Base-by-base conservation (phyloP, 331 rosid species). In the Pyracantha coccinea region DNA sequence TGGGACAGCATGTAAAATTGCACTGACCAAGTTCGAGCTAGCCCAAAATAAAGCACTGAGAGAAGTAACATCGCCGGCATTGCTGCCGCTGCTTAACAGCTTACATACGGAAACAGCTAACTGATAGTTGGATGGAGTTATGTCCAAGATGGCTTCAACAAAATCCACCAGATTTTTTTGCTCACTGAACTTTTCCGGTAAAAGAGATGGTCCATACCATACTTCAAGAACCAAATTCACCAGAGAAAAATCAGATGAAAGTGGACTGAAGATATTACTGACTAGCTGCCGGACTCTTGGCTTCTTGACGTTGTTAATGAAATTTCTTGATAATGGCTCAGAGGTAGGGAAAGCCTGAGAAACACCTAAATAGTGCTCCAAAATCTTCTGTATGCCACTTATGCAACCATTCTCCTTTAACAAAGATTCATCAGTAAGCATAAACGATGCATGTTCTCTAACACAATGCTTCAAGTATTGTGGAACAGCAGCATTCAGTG, bases 41-140 rank as follows among this genome's bases (percentile, higher is more conserved):
- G 92, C 97, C 99, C 99, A 94, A 82, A 86, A 88, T 88, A 84
- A 80, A 50, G 88, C 73, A 75, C 96, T 76, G 66, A 84, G 80
- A 53, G 88, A 81, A 77, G 81, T 79, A 69, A 69, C 68, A 75
- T 73, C 81, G 32, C 87, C 74, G 71, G 71, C 73, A 71, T 63
- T 63, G 78, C 68, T 21, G 61, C 73, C 52, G 35, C 85, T 83
- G 81, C 80, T 70, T 58, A 94, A 84, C 75, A 68, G 77, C 86
- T 87, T 92, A 79, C 96, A 92, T 73, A 86, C 89, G 33, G 83
- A 84, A 68, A 89, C 53, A 69, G 95, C 92, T 52, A 94, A 84
- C 60, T 76, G 89, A 68, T 81, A 90, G 75, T 94, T 94, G 73
- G 88, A 83, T 76, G 99, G 97, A 66, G 80, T 84, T 64, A 75